Evolutionary conservation across 176 grass and related monocot species (phyloP).

Genomic region (Cenchrus americanus): DNA sequence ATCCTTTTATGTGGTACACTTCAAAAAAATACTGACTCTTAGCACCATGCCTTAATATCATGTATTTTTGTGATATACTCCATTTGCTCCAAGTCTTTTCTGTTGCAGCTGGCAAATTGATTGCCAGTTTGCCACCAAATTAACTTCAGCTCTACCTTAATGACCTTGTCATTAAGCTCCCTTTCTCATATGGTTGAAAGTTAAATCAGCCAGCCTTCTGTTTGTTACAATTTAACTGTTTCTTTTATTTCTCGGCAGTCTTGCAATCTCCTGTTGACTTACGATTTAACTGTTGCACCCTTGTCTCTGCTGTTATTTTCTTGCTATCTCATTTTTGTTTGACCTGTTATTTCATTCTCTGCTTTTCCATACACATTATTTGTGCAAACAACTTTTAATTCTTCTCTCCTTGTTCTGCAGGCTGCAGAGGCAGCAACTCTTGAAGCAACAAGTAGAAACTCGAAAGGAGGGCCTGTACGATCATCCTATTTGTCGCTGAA

Average conservation of each 20-base stretch:
- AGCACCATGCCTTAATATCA: background rate
- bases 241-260: background rate
- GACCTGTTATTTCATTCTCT: background rate
- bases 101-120: background rate
- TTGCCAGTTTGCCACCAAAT: background rate
- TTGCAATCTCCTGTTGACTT: background rate
- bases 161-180: background rate
- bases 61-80: background rate
- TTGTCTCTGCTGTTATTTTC: slow-evolving; percentile 27
- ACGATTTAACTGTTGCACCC: background rate
- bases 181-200: background rate
- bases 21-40: background rate
- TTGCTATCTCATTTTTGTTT: slow-evolving; percentile 25
- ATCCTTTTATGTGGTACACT: background rate
- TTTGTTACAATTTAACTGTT: background rate
- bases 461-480: slow-evolving; percentile 80
- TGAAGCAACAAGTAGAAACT: slow-evolving; percentile 82
- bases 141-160: background rate
- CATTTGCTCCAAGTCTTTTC: background rate
- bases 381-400: slow-evolving; percentile 32
- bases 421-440: slow-evolving; percentile 81
- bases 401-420: slow-evolving; percentile 47
- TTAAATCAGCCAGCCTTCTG: background rate
- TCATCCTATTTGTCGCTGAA: slow-evolving; percentile 28
- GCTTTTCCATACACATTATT: background rate